phyloP scores from a whole-genome alignment of 106 monocot genomes.

The Platanthera guangdongensis region DNA sequence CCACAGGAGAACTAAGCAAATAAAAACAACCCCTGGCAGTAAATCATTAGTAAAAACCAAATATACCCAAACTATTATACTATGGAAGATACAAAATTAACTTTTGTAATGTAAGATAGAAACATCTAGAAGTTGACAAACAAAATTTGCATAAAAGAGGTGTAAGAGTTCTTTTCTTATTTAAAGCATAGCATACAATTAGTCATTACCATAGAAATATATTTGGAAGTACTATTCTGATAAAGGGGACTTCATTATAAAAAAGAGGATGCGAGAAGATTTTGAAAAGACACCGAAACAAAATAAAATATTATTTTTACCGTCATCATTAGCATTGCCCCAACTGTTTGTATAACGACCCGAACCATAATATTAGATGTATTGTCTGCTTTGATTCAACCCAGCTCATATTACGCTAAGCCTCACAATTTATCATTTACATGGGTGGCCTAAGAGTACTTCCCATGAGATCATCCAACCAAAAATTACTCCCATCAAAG shows the following conservation, averaged over 20 bases:
- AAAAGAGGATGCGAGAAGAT: background rate
- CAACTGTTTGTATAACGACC: too few species aligned
- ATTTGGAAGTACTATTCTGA: background rate
- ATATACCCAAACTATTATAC: conserved; percentile 19
- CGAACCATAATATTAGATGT: too few species aligned
- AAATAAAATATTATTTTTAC: background rate
- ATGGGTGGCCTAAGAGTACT: too few species aligned
- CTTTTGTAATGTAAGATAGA: background rate
- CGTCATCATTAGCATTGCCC: too few species aligned
- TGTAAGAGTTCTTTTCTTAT: background rate
- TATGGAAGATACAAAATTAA: background rate
- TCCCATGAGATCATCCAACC: too few species aligned
- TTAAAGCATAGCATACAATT: background rate
- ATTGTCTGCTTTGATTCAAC: too few species aligned
- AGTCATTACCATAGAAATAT: background rate
- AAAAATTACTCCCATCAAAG: too few species aligned
- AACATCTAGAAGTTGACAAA: background rate
- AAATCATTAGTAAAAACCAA: conserved; percentile 97
- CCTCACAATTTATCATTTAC: too few species aligned
- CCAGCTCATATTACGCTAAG: too few species aligned
- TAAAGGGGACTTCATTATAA: background rate
- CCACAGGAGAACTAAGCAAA: conserved; percentile 67
- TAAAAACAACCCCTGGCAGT: conserved; percentile 86
- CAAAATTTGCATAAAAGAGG: background rate
- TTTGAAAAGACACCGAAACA: background rate